Percentiles rank a stretch among this genome's conserved stretches.
Evolutionary conservation across 495 filamentous ascomycete species (phyloP).

Genomic region (Penicillium fimorum): DNA sequence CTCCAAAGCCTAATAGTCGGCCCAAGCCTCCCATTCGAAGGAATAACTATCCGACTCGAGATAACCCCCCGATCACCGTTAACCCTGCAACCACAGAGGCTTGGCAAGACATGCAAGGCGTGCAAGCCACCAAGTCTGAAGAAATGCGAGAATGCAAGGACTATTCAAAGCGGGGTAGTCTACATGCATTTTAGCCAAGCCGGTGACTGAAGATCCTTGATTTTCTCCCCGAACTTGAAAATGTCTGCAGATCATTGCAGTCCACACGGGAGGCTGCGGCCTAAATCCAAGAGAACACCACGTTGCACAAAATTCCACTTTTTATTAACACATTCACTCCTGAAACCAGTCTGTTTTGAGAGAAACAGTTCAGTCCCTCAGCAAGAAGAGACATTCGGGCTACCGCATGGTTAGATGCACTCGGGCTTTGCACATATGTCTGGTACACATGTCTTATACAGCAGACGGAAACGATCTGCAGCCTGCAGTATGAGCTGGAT

Average conservation of each 20-base stretch:
- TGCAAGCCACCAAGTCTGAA: background rate
- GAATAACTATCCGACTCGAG: background rate
- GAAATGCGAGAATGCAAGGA: background rate
- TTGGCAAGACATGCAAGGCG: background rate
- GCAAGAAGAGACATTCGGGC: background rate
- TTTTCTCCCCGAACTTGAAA: background rate
- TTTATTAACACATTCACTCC: background rate
- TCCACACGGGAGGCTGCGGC: conserved; percentile 4
- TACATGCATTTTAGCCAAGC: background rate
- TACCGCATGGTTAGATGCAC: conserved; percentile 2
- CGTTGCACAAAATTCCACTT: background rate
- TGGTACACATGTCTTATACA: no score
- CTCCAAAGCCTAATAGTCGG: no score
- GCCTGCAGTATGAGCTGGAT: conserved; percentile 12
- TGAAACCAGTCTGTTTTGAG: conserved; percentile 12
- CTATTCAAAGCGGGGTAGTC: background rate
- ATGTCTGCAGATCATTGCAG: background rate
- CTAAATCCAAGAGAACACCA: background rate
- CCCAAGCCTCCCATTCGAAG: conserved; percentile 5
- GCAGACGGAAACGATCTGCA: conserved; percentile 14
- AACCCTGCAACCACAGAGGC: background rate
- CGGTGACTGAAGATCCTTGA: background rate
- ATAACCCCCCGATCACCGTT: conserved; percentile 7
- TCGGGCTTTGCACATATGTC: conserved; percentile 4
- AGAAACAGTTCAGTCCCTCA: conserved; percentile 5